Evolutionary conservation across 495 filamentous ascomycete genomes (phyloP), one percentile per base, ranked within the genome.

Genomic region (Neurospora pannonica): DNA sequence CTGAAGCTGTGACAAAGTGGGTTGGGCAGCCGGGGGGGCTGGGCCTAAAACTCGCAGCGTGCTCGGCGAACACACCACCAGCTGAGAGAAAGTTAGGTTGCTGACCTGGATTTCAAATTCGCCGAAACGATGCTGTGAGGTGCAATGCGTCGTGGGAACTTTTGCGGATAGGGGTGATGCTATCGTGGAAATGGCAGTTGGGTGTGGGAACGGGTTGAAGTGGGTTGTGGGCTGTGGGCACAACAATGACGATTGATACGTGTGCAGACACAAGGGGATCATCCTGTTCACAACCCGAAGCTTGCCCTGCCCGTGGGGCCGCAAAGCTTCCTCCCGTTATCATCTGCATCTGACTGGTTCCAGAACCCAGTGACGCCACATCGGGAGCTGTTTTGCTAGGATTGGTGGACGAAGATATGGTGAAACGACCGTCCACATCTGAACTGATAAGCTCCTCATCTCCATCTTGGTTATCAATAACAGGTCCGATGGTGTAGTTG

Each of bases 211-310:
- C 17, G 15, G 28, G 70, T 60, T 40, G 62, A 70, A 67, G 54
- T 67, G 54, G 54, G 54, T 28, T 62, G 48, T 60, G 48, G 48
- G 48, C 48, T 62, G 54, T 67, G 54, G 54, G 54, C 54, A 67
- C 54, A 42, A 74, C 75, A 76, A 79, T 82, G 77, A 80, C 79
- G 79, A 77, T 54, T 76, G 79, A 78, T 80, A 80, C 80, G 80
- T 82, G 80, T 80, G 79, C 80, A 76, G 62, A 36, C 38, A 77
- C 75, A 70, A 48, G 71, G 72, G 70, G 69, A 70, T n/a, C 38
- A 71, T 67, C 74, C 74, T 38, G 62, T 74, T 80, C 79, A 77
- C 73, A 76, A 67, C 54, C 54, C 54, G 54, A 67, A 80, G 77
- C 79, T 78, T 71, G 54, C 73, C 74, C 77, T 71, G 73, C 70